Conservation (phyloP, 139 green algal species). For the Ulvella scutata region DNA sequence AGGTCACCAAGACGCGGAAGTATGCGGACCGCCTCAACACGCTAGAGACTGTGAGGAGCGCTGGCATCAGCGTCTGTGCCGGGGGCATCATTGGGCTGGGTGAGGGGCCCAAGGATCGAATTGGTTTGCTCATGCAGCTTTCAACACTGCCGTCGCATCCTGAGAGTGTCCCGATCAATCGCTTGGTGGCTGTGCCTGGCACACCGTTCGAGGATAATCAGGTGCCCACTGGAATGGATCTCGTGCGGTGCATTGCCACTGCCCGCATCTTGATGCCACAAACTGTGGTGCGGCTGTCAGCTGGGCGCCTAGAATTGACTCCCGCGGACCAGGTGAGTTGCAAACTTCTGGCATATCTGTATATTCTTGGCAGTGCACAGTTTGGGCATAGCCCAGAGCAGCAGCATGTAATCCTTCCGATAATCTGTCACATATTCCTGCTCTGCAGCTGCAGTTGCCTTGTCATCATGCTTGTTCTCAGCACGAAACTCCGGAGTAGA, state of each 20-base stretch:
- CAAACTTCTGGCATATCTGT: too few relatives aligned
- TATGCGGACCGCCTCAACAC: slow-evolving; percentile 88
- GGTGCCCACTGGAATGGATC: slow-evolving; percentile 43
- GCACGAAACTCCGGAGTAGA: too few relatives aligned
- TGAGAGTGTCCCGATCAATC: slow-evolving; percentile 94
- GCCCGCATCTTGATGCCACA: slow-evolving; percentile 88
- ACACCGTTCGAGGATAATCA: slow-evolving; percentile 63
- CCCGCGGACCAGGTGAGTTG: slow-evolving; percentile 31
- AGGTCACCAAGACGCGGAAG: slow-evolving; percentile 81
- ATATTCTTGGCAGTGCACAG: too few relatives aligned
- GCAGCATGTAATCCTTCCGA: too few relatives aligned
- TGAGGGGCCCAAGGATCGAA: slow-evolving; percentile 65
- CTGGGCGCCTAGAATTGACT: slow-evolving; percentile 47
- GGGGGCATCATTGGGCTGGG: slow-evolving; percentile 89
- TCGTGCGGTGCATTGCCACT: slow-evolving; percentile 88
- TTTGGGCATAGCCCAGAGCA: too few relatives aligned
- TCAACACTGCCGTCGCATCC: slow-evolving; percentile 90
- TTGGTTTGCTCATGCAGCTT: slow-evolving; percentile 74
- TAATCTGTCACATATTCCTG: too few relatives aligned
- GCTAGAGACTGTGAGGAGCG: slow-evolving; percentile 66
- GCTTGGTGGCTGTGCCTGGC: slow-evolving; percentile 81
- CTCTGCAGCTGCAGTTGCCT: too few relatives aligned
- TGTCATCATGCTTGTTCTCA: too few relatives aligned
- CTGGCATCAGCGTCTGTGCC: slow-evolving; percentile 90
- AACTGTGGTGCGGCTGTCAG: slow-evolving; percentile 80